These are phyloP conservation scores for Naumovozyma baii DNA, from an alignment of 805 yeast species.

Conservation along the genomic window DNA sequence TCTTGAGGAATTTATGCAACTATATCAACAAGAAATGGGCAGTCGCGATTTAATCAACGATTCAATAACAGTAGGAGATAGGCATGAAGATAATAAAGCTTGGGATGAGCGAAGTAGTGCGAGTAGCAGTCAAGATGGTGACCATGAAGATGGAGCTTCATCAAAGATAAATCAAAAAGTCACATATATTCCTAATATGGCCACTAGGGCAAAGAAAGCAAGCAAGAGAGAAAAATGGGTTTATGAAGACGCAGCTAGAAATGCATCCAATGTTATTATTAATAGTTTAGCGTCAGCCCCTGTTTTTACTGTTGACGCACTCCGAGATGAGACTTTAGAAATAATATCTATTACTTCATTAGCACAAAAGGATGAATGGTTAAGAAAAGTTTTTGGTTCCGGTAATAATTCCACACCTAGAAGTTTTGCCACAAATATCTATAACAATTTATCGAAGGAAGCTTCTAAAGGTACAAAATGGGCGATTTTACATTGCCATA, in stretches of 20 bases:
- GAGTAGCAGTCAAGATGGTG: conserved; percentile 24
- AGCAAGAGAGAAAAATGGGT: conserved; percentile 72
- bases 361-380: conserved; percentile 66
- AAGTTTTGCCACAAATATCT: conserved; percentile 68
- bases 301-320: conserved; percentile 63
- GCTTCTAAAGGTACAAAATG: conserved; percentile 59
- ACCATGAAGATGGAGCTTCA: conserved; percentile 13
- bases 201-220: conserved; percentile 67
- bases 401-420: conserved; percentile 70
- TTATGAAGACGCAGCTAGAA: conserved; percentile 60
- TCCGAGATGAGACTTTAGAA: conserved; percentile 74
- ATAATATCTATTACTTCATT: conserved; percentile 71
- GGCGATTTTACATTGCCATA: conserved; percentile 72
- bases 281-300: conserved; percentile 56
- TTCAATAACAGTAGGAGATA: conserved; percentile 12
- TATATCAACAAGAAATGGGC: conserved; percentile 31
- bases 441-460: conserved; percentile 65
- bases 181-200: conserved; percentile 64
- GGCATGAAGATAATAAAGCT: conserved; percentile 16
- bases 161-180: conserved; percentile 40
- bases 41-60: conserved; percentile 9
- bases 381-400: conserved; percentile 67
- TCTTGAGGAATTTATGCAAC: conserved; percentile 49
- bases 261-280: conserved; percentile 47
- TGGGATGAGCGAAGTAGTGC: conserved; percentile 26